Percentiles rank a stretch among this genome's conserved stretches.
Conservation (phyloP, 2,329 filamentous ascomycete species). For the Atkinsonella texensis region DNA sequence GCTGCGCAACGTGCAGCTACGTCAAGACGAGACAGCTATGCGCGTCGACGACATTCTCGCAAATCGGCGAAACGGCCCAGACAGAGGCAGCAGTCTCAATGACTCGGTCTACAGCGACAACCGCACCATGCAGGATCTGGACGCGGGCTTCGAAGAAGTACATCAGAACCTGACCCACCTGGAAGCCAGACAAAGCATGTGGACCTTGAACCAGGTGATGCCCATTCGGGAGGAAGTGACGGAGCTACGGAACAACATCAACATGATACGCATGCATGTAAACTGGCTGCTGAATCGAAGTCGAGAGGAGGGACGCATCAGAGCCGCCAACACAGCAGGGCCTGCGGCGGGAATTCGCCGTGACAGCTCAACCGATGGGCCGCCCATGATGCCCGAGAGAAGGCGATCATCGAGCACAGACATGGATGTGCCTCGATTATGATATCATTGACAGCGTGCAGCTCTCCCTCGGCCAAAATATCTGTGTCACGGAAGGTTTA, state of each 20-base stretch:
- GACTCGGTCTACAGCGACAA: constrained; percentile 38
- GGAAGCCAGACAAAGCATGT: constrained; percentile 47
- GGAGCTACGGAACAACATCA: constrained; percentile 44
- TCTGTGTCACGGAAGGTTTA: too few relatives aligned
- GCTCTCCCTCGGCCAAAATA: too few relatives aligned
- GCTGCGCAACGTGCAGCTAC: constrained; percentile 22
- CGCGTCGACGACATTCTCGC: constrained; percentile 24
- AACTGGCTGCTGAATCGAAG: constrained; percentile 44
- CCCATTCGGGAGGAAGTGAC: constrained; percentile 51
- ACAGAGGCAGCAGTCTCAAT: constrained; percentile 1
- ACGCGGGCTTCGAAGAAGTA: constrained; percentile 40
- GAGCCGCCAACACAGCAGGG: constrained; percentile 24
- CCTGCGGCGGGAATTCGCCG: constrained; percentile 19
- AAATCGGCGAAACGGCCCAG: constrained; percentile 19
- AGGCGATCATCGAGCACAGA: constrained; percentile 26
- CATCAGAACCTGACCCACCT: constrained; percentile 45
- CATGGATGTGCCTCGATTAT: constrained; percentile 26
- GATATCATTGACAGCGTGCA: neutral
- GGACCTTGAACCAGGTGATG: constrained; percentile 49
- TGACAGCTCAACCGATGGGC: constrained; percentile 17
- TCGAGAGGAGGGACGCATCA: constrained; percentile 32
- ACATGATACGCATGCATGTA: constrained; percentile 47
- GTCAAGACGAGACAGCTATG: constrained; percentile 21
- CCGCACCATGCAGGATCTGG: constrained; percentile 30
- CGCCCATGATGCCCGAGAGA: constrained; percentile 20